These are phyloP conservation scores for Ogataea degrootiae DNA, from an alignment of 805 yeast genomes.

Conservation along the genomic window DNA sequence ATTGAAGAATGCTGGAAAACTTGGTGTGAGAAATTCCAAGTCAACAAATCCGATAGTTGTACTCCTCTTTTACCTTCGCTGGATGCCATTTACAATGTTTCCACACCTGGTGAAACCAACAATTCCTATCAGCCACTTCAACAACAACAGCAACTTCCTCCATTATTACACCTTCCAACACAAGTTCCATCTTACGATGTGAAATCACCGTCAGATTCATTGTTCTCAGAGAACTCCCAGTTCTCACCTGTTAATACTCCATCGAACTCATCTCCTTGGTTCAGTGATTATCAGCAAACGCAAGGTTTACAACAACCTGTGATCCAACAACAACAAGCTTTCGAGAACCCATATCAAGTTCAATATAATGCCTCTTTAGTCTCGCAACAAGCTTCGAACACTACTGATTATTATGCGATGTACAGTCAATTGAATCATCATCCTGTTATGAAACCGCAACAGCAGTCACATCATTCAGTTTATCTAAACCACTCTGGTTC, in stretches of 20 bases:
- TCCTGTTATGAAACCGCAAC: slow-evolving; percentile 4
- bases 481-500: neutral
- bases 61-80: slow-evolving; percentile 5
- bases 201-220: slow-evolving; percentile 18
- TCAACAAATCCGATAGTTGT: neutral
- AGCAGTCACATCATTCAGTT: neutral
- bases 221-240: slow-evolving; percentile 18
- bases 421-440: slow-evolving; percentile 13
- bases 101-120: slow-evolving; percentile 5
- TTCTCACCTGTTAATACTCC: slow-evolving; percentile 21
- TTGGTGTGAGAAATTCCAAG: slow-evolving; percentile 30
- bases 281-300: slow-evolving; percentile 14
- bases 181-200: slow-evolving; percentile 9
- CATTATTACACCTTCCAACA: neutral
- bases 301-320: slow-evolving; percentile 1
- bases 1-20: slow-evolving; percentile 34
- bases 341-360: slow-evolving; percentile 23
- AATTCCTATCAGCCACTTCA: slow-evolving; percentile 3
- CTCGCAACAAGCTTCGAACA: slow-evolving; percentile 7
- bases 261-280: slow-evolving; percentile 23
- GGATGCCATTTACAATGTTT: neutral
- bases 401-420: slow-evolving; percentile 12
- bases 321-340: slow-evolving; percentile 16
- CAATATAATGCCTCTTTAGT: slow-evolving; percentile 15
- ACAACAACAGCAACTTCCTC: slow-evolving; percentile 4